phyloP scores from a whole-genome alignment of 192 early-diverging fungal species.

The Coemansia sp. region DNA sequence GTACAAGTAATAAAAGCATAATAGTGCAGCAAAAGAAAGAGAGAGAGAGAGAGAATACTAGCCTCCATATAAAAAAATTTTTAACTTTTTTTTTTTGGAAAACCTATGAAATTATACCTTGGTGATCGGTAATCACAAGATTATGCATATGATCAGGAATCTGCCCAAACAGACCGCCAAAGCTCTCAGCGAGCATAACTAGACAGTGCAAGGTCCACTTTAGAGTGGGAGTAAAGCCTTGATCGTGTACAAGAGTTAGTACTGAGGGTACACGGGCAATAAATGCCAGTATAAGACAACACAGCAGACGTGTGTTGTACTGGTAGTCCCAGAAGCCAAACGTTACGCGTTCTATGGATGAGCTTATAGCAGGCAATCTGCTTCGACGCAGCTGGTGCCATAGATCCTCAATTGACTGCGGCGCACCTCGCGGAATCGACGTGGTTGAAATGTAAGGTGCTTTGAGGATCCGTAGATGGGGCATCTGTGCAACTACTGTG shows the following conservation, averaged over 20 bases:
- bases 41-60: neutral
- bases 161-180: neutral
- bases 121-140: neutral
- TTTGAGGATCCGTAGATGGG: neutral
- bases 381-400: neutral
- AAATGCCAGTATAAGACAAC: neutral
- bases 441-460: neutral
- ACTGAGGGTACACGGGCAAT: neutral
- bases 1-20: neutral
- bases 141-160: neutral
- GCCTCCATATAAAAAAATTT: too few relatives aligned
- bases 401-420: neutral
- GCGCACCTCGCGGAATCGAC: neutral
- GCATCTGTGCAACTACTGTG: neutral
- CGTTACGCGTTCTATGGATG: neutral
- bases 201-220: neutral
- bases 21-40: neutral
- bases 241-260: neutral
- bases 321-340: conserved; percentile 4
- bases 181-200: neutral
- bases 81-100: neutral
- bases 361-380: neutral
- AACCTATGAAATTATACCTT: neutral
- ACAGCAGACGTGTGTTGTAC: neutral
- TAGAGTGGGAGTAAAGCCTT: neutral